Base-by-base conservation (phyloP, 2,329 filamentous ascomycete genomes). In the Aspergillus versicolor region DNA sequence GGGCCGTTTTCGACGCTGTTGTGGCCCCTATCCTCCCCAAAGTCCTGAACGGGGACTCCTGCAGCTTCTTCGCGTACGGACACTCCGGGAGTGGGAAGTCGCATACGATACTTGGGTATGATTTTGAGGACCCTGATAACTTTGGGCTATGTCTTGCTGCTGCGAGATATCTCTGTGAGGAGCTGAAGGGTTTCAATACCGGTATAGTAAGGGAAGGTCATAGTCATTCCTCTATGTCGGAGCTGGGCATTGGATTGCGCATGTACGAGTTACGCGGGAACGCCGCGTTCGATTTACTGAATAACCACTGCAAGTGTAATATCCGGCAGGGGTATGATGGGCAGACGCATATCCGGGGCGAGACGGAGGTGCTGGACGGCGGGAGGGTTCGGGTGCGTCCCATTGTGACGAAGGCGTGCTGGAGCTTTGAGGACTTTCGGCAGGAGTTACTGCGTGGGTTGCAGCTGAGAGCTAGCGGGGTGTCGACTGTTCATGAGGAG, bases 61-160 rank as follows among this genome's bases (percentile, higher is more conserved):
- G 75, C 66, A 79, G 72, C 50, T 73, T 77, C 63, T 77, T 77
- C 56, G 76, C 75, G 9, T 78, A 79, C 53, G 75, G 76, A 3
- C 75, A 78, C 61, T 76, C 76, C 2, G 73, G 73, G 17, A 77
- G 74, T 52, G 75, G 75, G 0, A 78, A 77, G 57, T 72, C 74
- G 1, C 75, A 77, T 56, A 77, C 74, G 0, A 74, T 77, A 47
- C 69, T 80, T 6, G 78, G 78, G 3, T 78, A 79, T 49, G 70
- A 79, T 17, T 74, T 70, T 44, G 65, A 76, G 5, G 57, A 72
- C 2, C 30, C 44, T 1, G 57, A 70, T 3, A 57, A 75, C 21
- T 67, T 77, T 24, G 77, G 75, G 0, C 54, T 79, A 1, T 77
- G 72, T 52, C 61, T 78, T 5, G 63, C 70, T 0, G 71, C 76